These are phyloP conservation scores for Vitis hybrid DNA, from an alignment of 177 flowering plant species.

Conservation along the genomic window DNA sequence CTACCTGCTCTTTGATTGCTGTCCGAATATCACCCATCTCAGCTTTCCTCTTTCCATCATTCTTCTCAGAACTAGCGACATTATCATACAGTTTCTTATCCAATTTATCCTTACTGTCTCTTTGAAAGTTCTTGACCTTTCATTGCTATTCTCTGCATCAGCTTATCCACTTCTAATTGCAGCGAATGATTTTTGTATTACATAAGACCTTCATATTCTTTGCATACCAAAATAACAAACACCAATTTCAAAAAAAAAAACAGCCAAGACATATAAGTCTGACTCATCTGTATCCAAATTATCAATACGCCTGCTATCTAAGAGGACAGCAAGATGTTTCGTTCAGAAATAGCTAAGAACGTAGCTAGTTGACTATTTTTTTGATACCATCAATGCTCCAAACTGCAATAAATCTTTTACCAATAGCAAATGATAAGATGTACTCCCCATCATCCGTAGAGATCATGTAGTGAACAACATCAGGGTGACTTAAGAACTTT, in stretches of 20 bases:
- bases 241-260: conserved; percentile 63
- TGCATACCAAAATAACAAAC: conserved; percentile 54
- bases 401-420: conserved; percentile 54
- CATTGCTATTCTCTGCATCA: no score
- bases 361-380: conserved; percentile 70
- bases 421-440: conserved; percentile 36
- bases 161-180: no score
- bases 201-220: conserved; percentile 55
- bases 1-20: conserved; percentile 62
- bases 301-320: conserved; percentile 49
- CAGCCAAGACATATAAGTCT: conserved; percentile 68
- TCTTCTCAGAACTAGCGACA: conserved; percentile 28
- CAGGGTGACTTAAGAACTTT: conserved; percentile 75
- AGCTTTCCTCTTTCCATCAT: conserved; percentile 53
- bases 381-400: conserved; percentile 73
- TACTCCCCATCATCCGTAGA: conserved; percentile 48
- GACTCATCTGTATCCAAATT: conserved; percentile 26
- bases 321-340: conserved; percentile 87
- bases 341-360: conserved; percentile 16
- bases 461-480: conserved; percentile 69
- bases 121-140: no score
- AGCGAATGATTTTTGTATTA: conserved; percentile 39
- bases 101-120: no score
- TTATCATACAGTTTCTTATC: conserved; percentile 16
- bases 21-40: conserved; percentile 40